Percentiles rank a stretch among this genome's conserved stretches.
Evolutionary conservation across 78 protist species (phyloP).

Genomic region (Cavenderia fasciculata): DNA sequence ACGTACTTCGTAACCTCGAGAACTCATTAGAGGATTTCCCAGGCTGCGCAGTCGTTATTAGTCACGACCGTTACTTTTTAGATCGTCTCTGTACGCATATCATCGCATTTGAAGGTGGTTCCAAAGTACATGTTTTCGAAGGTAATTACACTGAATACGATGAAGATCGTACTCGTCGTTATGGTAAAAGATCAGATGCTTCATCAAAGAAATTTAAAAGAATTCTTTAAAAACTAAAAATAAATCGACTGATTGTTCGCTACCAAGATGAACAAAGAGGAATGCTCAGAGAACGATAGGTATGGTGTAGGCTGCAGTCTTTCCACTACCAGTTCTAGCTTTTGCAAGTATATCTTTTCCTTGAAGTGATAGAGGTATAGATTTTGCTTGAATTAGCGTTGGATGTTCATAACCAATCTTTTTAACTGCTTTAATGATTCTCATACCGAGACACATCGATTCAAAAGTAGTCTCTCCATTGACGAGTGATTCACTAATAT

Average conservation of each 20-base stretch:
- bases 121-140: slow-evolving; percentile 65
- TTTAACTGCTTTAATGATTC: slow-evolving; percentile 58
- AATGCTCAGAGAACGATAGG: slow-evolving; percentile 89
- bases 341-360: slow-evolving; percentile 90
- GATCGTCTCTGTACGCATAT: slow-evolving; percentile 87
- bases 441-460: slow-evolving; percentile 68
- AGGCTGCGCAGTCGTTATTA: slow-evolving; percentile 80
- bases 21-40: slow-evolving; percentile 77
- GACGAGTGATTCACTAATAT: slow-evolving; percentile 47
- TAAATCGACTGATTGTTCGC: no score
- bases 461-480: slow-evolving; percentile 56
- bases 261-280: no score
- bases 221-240: no score
- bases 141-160: slow-evolving; percentile 61
- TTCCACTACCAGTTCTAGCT: slow-evolving; percentile 92
- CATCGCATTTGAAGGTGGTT: slow-evolving; percentile 73
- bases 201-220: slow-evolving; percentile 47
- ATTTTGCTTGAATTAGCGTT: slow-evolving; percentile 74
- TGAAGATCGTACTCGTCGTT: slow-evolving; percentile 15
- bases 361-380: slow-evolving; percentile 68
- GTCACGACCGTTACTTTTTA: slow-evolving; percentile 85
- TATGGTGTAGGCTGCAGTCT: slow-evolving; percentile 88
- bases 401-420: slow-evolving; percentile 80
- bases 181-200: slow-evolving; percentile 63
- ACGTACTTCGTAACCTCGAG: slow-evolving; percentile 80